Base-by-base conservation (phyloP, 1,139 yeast genomes). In the Yamadazyma conglobata region DNA sequence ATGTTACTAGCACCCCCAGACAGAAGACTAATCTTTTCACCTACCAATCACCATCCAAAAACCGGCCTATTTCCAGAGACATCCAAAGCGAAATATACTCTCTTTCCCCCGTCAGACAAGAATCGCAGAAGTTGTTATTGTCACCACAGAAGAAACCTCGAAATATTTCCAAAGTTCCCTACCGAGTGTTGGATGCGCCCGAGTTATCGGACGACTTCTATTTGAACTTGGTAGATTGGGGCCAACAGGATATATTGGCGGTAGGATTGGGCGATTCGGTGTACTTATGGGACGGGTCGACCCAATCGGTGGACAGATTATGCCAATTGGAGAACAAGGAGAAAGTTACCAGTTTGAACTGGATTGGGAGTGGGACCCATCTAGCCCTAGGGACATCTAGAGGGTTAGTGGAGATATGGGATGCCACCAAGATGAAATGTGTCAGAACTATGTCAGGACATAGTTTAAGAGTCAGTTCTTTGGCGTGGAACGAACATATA, bases 321-420 rank as follows among this genome's bases (percentile, higher is more conserved):
- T 85, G 96, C 47, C 83, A 81, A 43, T 58, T 85, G 19, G 70
- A 77, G 0, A 62, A 63, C 33, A 69, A 69, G 39, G 94, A 85
- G 42, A 66, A 69, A 38, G 82, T 87, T 6, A 81, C 97, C 6
- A 82, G 95, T 48, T 63, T 91, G 19, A 79, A 85, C 37, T 91
- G 99, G 99, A 86, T 91, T 33, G 95, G 81, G 48, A 77, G 85
- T n/a, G 93, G 96, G 19, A 81, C 95, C 12, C 96, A 91, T 61
- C 54, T 91, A 27, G 97, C 98, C 0, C 79, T 91, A 9, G 99
- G 99, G 3, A 87, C 96, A 1, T 72, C 76, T 35, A 70, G 77
- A 29, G 98, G 98, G 1, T 54, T 81, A 24, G 96, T 91, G 4
- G 96, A 89, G 51, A 87, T 91, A 15, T 91, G 96, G 94, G 98